Evolutionary conservation across 495 filamentous ascomycete species (phyloP), one percentile per base, ranked within the genome.

Genomic region (Aspergillus bertholletiae): DNA sequence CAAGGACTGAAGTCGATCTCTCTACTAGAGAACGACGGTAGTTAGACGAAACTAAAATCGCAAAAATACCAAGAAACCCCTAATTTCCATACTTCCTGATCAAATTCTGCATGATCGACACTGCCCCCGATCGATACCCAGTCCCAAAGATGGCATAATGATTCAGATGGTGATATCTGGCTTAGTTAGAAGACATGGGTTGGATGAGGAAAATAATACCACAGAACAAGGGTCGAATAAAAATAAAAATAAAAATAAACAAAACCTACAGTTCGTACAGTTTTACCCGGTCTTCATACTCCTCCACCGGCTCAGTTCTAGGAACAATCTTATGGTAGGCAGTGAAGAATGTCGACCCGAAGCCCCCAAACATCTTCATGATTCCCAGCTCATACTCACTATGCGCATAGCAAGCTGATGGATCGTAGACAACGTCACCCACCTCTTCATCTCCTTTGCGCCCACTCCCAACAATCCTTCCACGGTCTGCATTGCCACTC

Each of bases 301-400:
- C 92, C 40, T 82, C 84, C 41, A 82, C 80, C 11, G 92, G 92
- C 69, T 95, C 88, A 22, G 86, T 83, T 77, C 87, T 96, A 3
- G 84, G 84, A 51, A 88, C 83, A 32, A 90, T 49, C 21, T 74
- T 59, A 72, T 90, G 83, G 70, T 96, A 96, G 70, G 90, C 86
- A 20, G 77, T 80, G 71, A 87, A 85, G 59, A 95, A 96, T 6
- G 57, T 63, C 0, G 68, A 63, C 18, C 85, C 85, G 75, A 95
- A 96, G 4, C 93, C 93, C 0, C 92, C 93, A 80, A 96, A 96
- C 89, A 97, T 92, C 53, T 80, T 80, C 92, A 96, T 96, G 47
- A 96, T 96, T 1, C 93, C 92, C 46, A 93, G 65, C 65, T 96
- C 92, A 73, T 84, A 96, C 76, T 96, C 92, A 15, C 75, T 85